Conservation (phyloP, 108 stramenopile species). For the Skeletonema tropicum region DNA sequence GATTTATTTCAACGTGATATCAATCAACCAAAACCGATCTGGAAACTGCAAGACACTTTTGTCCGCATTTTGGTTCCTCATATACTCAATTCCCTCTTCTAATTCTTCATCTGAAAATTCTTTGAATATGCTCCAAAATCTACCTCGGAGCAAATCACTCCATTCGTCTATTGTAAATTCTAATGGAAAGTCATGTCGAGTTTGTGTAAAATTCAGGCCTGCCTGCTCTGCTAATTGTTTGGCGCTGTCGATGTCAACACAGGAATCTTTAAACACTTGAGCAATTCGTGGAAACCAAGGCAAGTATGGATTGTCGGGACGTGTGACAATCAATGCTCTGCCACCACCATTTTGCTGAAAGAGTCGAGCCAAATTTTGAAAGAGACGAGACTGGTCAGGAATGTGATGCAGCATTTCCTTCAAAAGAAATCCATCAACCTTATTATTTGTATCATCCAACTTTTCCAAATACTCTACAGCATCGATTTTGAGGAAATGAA, state of each 20-base stretch:
- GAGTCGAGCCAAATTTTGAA: not conserved
- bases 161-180: conserved; percentile 1
- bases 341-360: not conserved
- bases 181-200: conserved; percentile 1
- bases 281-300: not conserved
- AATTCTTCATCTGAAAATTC: conserved; percentile 3
- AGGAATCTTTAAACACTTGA: not conserved
- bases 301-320: not conserved
- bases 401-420: conserved; percentile 3
- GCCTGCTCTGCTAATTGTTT: not conserved
- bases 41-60: not conserved
- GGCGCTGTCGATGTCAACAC: not conserved
- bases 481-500: conserved; percentile 1
- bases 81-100: not conserved
- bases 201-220: not conserved
- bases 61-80: not conserved
- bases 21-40: conserved; percentile 1
- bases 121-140: conserved; percentile 3
- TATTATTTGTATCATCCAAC: not conserved
- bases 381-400: not conserved
- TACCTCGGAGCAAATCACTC: not conserved
- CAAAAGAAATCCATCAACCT: not conserved
- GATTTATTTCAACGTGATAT: conserved; percentile 1
- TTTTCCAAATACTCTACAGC: not conserved
- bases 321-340: not conserved